phyloP scores from a whole-genome alignment of 2,329 filamentous ascomycete species.

The Hypoxylon sp. region DNA sequence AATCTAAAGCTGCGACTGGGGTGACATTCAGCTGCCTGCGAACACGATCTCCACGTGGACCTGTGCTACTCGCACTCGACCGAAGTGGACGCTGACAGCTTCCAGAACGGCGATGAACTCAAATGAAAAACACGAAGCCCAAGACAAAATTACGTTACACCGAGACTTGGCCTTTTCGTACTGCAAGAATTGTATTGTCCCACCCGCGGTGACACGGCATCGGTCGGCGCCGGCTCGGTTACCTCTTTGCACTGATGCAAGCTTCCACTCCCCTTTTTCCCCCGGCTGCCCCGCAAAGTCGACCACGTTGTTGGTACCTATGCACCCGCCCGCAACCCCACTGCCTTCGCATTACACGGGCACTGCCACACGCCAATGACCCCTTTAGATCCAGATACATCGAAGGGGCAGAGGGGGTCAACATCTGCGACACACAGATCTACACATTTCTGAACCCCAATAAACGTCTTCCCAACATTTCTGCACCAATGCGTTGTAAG shows the following conservation, averaged over 20 bases:
- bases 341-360: background rate
- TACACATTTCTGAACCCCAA: background rate
- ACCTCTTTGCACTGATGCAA: background rate
- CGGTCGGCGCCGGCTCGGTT: constrained; percentile 20
- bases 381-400: background rate
- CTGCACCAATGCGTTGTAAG: background rate
- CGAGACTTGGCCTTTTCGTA: constrained; percentile 1
- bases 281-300: constrained; percentile 6
- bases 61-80: constrained; percentile 27
- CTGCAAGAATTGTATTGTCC: background rate
- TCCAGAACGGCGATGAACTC: background rate
- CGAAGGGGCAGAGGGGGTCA: too few species aligned
- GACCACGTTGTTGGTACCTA: constrained; percentile 1
- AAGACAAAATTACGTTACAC: constrained; percentile 38
- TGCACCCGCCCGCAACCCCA: background rate
- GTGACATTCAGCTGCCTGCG: constrained; percentile 32
- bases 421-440: background rate
- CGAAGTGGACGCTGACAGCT: constrained; percentile 15
- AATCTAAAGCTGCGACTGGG: constrained; percentile 29
- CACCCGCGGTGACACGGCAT: constrained; percentile 5
- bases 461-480: background rate
- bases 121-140: constrained; percentile 29
- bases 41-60: constrained; percentile 31
- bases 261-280: background rate
- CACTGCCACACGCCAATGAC: constrained; percentile 9